Base-by-base conservation (phyloP, 129 eudicot genomes). In the Flaveria trinervia region DNA sequence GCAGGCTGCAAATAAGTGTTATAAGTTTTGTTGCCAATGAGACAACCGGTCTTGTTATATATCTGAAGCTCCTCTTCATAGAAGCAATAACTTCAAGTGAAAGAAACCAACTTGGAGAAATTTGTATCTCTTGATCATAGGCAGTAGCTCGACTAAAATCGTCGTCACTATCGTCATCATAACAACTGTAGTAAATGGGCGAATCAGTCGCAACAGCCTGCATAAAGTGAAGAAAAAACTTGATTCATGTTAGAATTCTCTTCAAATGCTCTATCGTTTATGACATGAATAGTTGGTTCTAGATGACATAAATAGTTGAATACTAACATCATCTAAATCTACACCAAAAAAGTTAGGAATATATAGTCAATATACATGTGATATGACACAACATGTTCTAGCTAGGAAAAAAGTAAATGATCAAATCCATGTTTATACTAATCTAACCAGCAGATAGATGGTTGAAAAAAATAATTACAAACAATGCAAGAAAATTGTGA, bases 141-240 rank as follows among this genome's bases (percentile, higher is more conserved):
- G 36, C 74, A 50, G 25, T 70, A 51, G 55, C 82, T 39, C 60
- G 76, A 51, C 78, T 84, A 77, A 70, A 59, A 41, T 72, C 75
- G 36, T 80, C 77, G 44, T 79, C 76, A 54, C 83, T 75, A 62
- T 88, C 95, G 51, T 86, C 82, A 73, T 91, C 97, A 72, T 86
- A 77, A 57, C 95, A 91, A 70, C 87, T 89, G 77, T 83, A 89
- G 85, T 79, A 89, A 55, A 81, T 52, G 18, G 87, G 70, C 5
- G 89, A 79, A 85, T 85, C 92, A 43, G 92, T 80, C 72, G 77
- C 70, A 74, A 45, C 74, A 44, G 75, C 89, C 92, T 91, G 97
- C 84, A 85, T 44, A 56, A 62, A 11, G 36, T 14, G 9, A 49
- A 25, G 33, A 16, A 49, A 22, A 70, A 48, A 70, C 43, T 48